Base-by-base conservation (phyloP, 1,139 yeast species). In the Yamadazyma atlantica region DNA sequence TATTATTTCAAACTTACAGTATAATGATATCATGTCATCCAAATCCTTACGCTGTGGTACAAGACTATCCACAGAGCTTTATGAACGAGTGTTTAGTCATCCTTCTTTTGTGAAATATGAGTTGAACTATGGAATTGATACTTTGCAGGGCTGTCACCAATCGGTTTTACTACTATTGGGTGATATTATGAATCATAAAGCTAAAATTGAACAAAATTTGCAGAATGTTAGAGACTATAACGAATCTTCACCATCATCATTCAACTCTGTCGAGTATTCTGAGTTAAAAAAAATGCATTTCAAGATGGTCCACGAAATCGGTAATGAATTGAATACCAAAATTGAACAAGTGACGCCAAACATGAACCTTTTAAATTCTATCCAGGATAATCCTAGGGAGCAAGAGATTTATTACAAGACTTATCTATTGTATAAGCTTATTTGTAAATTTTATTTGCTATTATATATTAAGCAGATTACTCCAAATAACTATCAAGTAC, bases 61-160 rank as follows among this genome's bases (percentile, higher is more conserved):
- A 0, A 26, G 42, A 23, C 40, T 51, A 18, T 45, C 50, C 10
- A 43, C 51, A 39, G 32, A 32, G 14, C 41, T 38, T 28, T 56
- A 54, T 38, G 35, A 35, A 14, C 36, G 37, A 21, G 40, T 49
- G 6, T 46, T 51, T 25, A 33, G 30, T 13, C 19, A 35, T 24
- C 25, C 19, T 17, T 22, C 12, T 3, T 42, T 43, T 29, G 14
- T 7, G 12, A 8, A 18, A 4, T 28, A 41, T 13, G 41, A 37
- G 21, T 38, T 33, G 11, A 37, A 35, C 13, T 54, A 53, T 38
- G 59, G 60, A 1, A 34, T 55, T 3, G 60, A 56, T 32, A 52
- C 60, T 9, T 42, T 51, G 24, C 60, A 56, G 38, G 59, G 60
- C 2, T 53, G 56, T 33, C 43, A 45, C 26, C 53, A 51, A 23